phyloP scores from a whole-genome alignment of 2,329 filamentous ascomycete genomes.

The Ampelomyces quisqualis region DNA sequence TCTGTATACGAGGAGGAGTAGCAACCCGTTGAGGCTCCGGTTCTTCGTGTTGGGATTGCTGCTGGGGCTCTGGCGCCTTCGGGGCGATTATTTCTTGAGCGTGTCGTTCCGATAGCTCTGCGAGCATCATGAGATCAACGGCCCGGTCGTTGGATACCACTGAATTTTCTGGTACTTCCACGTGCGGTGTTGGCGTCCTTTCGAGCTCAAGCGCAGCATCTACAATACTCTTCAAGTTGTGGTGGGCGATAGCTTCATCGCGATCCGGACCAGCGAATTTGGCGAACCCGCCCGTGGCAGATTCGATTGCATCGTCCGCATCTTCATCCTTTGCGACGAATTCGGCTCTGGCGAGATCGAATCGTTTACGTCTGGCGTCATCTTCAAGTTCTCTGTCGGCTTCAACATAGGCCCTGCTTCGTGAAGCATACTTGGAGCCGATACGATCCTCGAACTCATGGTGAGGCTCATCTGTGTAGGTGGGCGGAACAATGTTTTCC shows the following conservation, averaged over 20 bases:
- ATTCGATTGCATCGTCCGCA: conserved; percentile 34
- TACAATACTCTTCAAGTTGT: conserved; percentile 39
- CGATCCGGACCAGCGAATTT: conserved; percentile 46
- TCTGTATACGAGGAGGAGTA: conserved; percentile 18
- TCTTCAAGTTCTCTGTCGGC: conserved; percentile 41
- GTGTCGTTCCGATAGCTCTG: conserved; percentile 35
- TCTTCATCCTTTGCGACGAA: conserved; percentile 37
- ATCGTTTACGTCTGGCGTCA: conserved; percentile 25
- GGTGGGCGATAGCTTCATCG: conserved; percentile 43
- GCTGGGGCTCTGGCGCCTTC: conserved; percentile 3
- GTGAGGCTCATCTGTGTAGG: conserved; percentile 31
- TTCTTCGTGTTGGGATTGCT: conserved; percentile 9
- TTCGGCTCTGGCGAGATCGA: conserved; percentile 22
- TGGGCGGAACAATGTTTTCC: conserved; percentile 39
- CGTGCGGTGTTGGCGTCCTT: conserved; percentile 28
- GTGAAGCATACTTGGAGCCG: conserved; percentile 43
- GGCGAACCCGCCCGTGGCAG: conserved; percentile 41
- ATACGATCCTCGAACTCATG: conserved; percentile 29
- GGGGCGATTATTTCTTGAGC: conserved; percentile 10
- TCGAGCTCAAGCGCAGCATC: conserved; percentile 42
- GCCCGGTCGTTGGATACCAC: conserved; percentile 48
- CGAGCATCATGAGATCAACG: conserved; percentile 43
- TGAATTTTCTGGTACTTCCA: conserved; percentile 12
- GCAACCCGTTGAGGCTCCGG: conserved; percentile 8
- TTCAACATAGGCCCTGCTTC: conserved; percentile 45